Conservation (phyloP, 495 filamentous ascomycete species). For the Penicillium goetzii region DNA sequence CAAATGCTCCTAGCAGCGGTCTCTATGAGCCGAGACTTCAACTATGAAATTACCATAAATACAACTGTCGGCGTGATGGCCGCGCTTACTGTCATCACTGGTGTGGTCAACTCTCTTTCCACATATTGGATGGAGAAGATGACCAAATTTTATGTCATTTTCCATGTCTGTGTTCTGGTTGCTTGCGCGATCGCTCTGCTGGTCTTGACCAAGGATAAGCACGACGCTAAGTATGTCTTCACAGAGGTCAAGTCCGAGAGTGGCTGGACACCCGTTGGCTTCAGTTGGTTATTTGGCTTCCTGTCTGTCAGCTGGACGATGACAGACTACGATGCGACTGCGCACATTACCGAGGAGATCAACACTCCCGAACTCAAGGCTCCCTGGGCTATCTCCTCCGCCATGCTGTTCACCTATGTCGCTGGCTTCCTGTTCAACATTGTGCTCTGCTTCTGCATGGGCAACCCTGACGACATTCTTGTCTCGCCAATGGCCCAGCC, state of each 20-base stretch:
- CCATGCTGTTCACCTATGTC: constrained; percentile 64
- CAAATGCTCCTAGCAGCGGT: constrained; percentile 71
- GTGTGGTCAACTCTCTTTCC: constrained; percentile 61
- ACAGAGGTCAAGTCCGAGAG: constrained; percentile 61
- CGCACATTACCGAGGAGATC: constrained; percentile 67
- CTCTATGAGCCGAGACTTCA: constrained; percentile 61
- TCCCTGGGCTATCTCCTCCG: constrained; percentile 62
- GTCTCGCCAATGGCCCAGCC: constrained; percentile 55
- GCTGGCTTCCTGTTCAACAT: constrained; percentile 66
- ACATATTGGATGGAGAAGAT: constrained; percentile 66
- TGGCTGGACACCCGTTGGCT: constrained; percentile 66
- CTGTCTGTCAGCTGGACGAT: constrained; percentile 71
- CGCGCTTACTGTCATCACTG: constrained; percentile 56
- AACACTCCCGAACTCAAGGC: constrained; percentile 60
- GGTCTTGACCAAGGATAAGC: constrained; percentile 60
- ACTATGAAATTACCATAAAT: constrained; percentile 54
- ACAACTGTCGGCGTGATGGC: constrained; percentile 66
- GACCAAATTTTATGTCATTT: constrained; percentile 66
- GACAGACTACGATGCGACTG: constrained; percentile 60
- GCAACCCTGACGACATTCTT: constrained; percentile 51
- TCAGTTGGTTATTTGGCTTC: constrained; percentile 72
- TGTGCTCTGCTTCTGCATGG: constrained; percentile 65
- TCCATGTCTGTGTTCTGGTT: constrained; percentile 63
- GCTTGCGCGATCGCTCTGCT: constrained; percentile 63
- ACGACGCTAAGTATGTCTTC: constrained; percentile 64